Base-by-base conservation (phyloP, 768 basidiomycete species). In the Lyophyllum decastes region DNA sequence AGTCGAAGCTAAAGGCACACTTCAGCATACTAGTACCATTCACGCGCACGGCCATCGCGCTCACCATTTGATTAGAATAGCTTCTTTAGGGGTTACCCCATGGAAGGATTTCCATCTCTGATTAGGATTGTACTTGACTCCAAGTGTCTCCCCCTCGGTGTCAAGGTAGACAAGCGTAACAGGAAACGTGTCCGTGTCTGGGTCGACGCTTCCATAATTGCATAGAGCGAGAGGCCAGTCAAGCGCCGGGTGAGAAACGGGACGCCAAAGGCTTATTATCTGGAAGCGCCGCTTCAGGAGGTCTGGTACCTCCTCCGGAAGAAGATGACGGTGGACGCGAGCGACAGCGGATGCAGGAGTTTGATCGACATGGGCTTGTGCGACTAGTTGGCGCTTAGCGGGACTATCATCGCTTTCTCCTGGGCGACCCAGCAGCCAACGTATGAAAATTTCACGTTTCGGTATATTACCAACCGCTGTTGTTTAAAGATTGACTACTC, bases 261-360 rank as follows among this genome's bases (percentile, higher is more conserved):
- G 83, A 2, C 85, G 72, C 85, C 85, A 86, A 25, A 86, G 73
- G 61, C 85, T 86, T 57, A 86, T 79, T 30, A 86, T 82, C 55
- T 84, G 82, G 72, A 82, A 83, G 0, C 82, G 78, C 19, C 74
- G 72, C 56, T 75, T 68, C 16, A 84, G 67, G 30, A 84, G 73
- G 16, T 69, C 70, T 2, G 74, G 68, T 0, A 66, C 83, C 3
- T 85, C 82, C 0, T 65, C 66, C 0, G 75, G 66, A 16, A 82
- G 82, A 10, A 85, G 74, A 60, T 85, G 82, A 5, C 76, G 73
- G 54, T 78, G 76, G 1, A 85, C 81, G 9, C 84, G 78, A 6
- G 70, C 74, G 11, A 74, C 70, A 0, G 83, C 67, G 0, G 82
- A 75, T 21, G 61, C 64, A 3, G 71, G 66, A 0, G 83, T 84